Percentiles rank a stretch among this genome's conserved stretches.
Evolutionary conservation across 331 rosid genomes (phyloP).

Genomic region (Erythrophleum ivorense): DNA sequence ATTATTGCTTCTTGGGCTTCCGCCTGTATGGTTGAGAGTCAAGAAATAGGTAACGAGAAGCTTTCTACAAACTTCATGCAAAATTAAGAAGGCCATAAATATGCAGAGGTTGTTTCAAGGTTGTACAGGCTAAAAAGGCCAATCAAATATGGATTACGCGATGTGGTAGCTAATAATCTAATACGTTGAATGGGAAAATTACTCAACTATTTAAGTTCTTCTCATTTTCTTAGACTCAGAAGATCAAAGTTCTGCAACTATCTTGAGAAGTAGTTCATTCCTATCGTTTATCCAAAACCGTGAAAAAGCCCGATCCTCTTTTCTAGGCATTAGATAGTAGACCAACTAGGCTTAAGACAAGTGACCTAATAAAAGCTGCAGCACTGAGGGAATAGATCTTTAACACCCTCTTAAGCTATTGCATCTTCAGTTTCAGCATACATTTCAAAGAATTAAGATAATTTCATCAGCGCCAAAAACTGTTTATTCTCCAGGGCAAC

Average conservation of each 20-base stretch:
- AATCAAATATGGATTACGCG: conserved; percentile 11
- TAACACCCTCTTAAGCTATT: not conserved
- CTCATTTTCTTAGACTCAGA: conserved; percentile 1
- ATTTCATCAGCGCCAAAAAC: not conserved
- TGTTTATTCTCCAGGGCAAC: conserved; percentile 1
- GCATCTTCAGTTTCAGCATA: not conserved
- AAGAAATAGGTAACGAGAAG: conserved; percentile 22
- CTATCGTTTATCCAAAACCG: not conserved
- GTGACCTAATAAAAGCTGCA: conserved; percentile 6
- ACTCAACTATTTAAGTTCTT: not conserved
- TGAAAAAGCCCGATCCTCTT: not conserved
- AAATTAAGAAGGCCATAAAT: conserved; percentile 2
- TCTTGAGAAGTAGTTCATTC: not conserved
- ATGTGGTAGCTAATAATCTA: not conserved
- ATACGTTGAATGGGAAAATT: not conserved
- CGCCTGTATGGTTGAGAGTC: conserved; percentile 53
- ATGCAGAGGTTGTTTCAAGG: conserved; percentile 1
- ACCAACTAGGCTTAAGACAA: not conserved
- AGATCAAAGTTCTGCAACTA: conserved; percentile 2
- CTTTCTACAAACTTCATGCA: conserved; percentile 15
- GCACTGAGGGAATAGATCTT: not conserved
- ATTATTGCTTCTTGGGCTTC: conserved; percentile 84
- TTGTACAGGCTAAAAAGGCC: not conserved
- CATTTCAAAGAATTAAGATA: not conserved
- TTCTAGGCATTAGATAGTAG: conserved; percentile 9